Evolutionary conservation across 345 rosid species (phyloP), one percentile per base, ranked within the genome.

Genomic region (Ceriops zippeliana): DNA sequence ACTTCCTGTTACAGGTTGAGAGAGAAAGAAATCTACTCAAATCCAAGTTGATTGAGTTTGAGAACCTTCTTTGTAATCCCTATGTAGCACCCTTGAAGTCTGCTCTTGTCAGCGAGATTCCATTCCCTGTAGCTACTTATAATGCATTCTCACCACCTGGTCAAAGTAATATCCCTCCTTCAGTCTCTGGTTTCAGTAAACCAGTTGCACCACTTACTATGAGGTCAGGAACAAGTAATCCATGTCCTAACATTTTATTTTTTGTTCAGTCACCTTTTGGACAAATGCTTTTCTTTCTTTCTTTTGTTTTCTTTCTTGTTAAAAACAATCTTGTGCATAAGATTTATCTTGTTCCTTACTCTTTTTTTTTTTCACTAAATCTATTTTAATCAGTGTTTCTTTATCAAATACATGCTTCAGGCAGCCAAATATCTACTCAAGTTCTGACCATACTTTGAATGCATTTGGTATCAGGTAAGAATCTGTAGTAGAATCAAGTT

Each of bases 11-110:
- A 38, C 86, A 90, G 98, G 84, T 90, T 62, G 96, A 86, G 69
- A 90, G 86, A 75, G 96, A 92, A 78, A 86, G 92, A 76, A 86
- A 68, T 75, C 69, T 84, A 66, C 86, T 83, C 6, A 86, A 81
- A 53, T 72, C 84, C 53, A 92, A 88, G 79, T 68, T 88, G 79
- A 70, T 66, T 5, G 90, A 90, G 83, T 87, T 88, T 68, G 83
- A 86, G 62, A 83, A 78, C 67, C 81, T 92, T 79, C 85, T 90
- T 26, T 86, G 57, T 51, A 77, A 67, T 71, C 92, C 96, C 27
- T 84, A 88, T 75, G 64, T 42, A 54, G 82, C 83, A 58, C 72
- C 87, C 6, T 56, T 52, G 21, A 77, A 76, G 17, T 62, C 85
- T 34, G 71, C 54, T 62, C 38, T 58, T 54, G 53, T 66, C 61